These are phyloP conservation scores for Noccaea bulbosa DNA, from an alignment of 345 rosid species.

Conservation along the genomic window DNA sequence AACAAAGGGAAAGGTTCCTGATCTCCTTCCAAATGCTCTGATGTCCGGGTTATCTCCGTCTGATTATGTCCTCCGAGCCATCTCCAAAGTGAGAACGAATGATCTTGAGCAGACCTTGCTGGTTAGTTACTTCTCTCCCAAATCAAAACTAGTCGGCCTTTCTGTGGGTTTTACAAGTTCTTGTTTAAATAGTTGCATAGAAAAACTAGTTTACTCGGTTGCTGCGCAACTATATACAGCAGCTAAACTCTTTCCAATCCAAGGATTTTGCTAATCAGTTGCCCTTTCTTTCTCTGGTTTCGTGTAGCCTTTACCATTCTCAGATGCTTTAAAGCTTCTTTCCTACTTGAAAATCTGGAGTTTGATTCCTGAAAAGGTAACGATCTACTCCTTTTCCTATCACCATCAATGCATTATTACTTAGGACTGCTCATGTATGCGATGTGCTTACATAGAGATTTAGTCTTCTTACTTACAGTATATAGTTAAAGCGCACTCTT, in stretches of 20 bases:
- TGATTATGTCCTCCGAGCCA: slow-evolving; percentile 70
- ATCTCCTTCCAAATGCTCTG: slow-evolving; percentile 65
- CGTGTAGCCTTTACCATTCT: slow-evolving; percentile 82
- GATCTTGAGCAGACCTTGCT: slow-evolving; percentile 89
- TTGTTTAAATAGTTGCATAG: not conserved
- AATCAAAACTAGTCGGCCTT: not conserved
- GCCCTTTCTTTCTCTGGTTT: slow-evolving; percentile 8
- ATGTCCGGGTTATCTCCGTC: slow-evolving; percentile 84
- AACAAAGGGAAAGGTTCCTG: slow-evolving; percentile 54
- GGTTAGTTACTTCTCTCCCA: slow-evolving; percentile 53
- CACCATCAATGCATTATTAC: slow-evolving; percentile 5
- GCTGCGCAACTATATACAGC: not conserved
- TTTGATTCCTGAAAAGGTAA: slow-evolving; percentile 82
- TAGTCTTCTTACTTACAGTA: not conserved
- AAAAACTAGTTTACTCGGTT: slow-evolving; percentile 2
- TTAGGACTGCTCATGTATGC: not conserved
- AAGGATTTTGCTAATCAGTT: slow-evolving; percentile 12
- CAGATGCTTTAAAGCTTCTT: slow-evolving; percentile 86
- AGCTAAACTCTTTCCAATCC: not conserved
- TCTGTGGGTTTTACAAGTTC: slow-evolving; percentile 11
- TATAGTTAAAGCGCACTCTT: not conserved
- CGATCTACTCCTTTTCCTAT: slow-evolving; percentile 2
- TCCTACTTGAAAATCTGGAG: slow-evolving; percentile 78
- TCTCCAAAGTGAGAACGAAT: slow-evolving; percentile 74
- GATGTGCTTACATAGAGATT: not conserved